phyloP scores from a whole-genome alignment of 2,329 filamentous ascomycete genomes.

The Diaporthe destruens region DNA sequence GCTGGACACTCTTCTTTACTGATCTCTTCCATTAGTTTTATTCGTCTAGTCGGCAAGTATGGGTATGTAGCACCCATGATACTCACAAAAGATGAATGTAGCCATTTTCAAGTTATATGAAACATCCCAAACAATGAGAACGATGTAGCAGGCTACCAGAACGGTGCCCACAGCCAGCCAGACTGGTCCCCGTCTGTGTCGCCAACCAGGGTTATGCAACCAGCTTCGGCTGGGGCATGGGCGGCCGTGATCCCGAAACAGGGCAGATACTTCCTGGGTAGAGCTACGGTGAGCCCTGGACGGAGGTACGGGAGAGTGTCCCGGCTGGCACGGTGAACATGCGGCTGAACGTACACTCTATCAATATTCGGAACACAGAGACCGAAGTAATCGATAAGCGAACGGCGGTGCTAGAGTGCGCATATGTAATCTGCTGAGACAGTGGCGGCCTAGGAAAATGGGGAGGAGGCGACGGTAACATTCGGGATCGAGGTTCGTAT shows the following conservation, averaged over 20 bases:
- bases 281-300: slow-evolving; percentile 54
- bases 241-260: slow-evolving; percentile 47
- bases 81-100: slow-evolving; percentile 55
- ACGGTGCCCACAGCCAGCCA: slow-evolving; percentile 53
- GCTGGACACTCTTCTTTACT: too few relatives aligned
- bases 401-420: slow-evolving; percentile 51
- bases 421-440: slow-evolving; percentile 49
- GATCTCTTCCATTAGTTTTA: slow-evolving; percentile 56
- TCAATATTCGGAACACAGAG: slow-evolving; percentile 54
- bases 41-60: slow-evolving; percentile 57
- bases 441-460: slow-evolving; percentile 53
- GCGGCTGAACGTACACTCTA: slow-evolving; percentile 54
- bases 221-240: slow-evolving; percentile 51
- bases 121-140: slow-evolving; percentile 55
- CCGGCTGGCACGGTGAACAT: slow-evolving; percentile 48
- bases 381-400: slow-evolving; percentile 53
- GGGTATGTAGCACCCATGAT: slow-evolving; percentile 57
- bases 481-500: slow-evolving; percentile 80
- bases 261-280: slow-evolving; percentile 48
- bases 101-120: slow-evolving; percentile 54
- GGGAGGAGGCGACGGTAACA: slow-evolving; percentile 74
- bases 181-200: slow-evolving; percentile 51
- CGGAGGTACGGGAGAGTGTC: slow-evolving; percentile 50
- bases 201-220: slow-evolving; percentile 51
- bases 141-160: slow-evolving; percentile 52